phyloP scores from a whole-genome alignment of 371 early-diverging fungal genomes.

The Mucor irregularis region DNA sequence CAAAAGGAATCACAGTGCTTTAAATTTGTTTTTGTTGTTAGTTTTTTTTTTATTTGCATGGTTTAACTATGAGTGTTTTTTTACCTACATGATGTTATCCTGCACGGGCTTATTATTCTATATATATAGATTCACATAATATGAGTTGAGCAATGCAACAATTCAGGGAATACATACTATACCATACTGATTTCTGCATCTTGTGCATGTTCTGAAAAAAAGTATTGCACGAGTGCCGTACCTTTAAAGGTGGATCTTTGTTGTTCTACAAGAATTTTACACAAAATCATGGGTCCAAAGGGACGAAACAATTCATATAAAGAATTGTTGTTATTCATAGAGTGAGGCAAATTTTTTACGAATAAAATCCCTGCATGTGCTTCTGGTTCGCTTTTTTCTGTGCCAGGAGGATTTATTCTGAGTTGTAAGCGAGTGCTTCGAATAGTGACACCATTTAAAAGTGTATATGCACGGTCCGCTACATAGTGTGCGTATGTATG shows the following conservation, averaged over 20 bases:
- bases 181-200: conserved; percentile 42
- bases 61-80: too few relatives aligned
- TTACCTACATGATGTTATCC: conserved; percentile 24
- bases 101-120: conserved; percentile 21
- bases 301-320: conserved; percentile 48
- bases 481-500: not conserved
- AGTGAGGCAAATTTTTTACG: conserved; percentile 35
- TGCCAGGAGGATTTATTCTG: conserved; percentile 27
- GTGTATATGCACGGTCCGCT: conserved; percentile 45
- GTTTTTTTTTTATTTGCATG: not conserved
- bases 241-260: conserved; percentile 36
- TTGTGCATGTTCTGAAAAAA: conserved; percentile 34
- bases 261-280: conserved; percentile 39
- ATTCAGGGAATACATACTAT: conserved; percentile 7
- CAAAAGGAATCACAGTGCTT: not conserved
- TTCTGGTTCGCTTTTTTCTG: conserved; percentile 32
- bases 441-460: conserved; percentile 36
- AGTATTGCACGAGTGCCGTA: conserved; percentile 50
- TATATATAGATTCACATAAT: not conserved
- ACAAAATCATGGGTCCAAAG: conserved; percentile 50
- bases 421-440: conserved; percentile 28
- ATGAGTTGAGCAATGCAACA: not conserved
- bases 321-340: conserved; percentile 28
- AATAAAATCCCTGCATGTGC: conserved; percentile 38
- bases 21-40: not conserved